These are phyloP conservation scores for Phalaenopsis equestris DNA, from an alignment of 106 monocot species.

Conservation along the genomic window DNA sequence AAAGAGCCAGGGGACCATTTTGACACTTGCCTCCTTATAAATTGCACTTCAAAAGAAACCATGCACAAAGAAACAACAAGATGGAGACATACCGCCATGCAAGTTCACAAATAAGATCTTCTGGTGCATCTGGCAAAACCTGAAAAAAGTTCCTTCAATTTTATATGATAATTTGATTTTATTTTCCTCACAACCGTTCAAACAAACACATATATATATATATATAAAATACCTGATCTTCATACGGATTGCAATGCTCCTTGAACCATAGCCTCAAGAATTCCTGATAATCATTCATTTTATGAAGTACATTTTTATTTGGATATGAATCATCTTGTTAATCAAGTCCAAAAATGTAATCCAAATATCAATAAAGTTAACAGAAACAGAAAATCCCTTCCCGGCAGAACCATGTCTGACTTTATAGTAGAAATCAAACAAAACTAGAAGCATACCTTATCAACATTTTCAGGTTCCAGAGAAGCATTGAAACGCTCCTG, in stretches of 20 bases:
- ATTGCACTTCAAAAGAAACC: background rate
- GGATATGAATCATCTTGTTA: background rate
- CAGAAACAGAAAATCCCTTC: background rate
- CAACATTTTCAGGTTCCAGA: constrained; percentile 97
- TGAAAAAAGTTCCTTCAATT: constrained; percentile 16
- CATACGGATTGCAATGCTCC: constrained; percentile 92
- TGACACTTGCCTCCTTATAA: background rate
- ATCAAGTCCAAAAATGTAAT: background rate
- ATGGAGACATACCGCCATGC: constrained; percentile 67
- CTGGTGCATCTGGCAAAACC: constrained; percentile 89
- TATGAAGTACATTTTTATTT: background rate
- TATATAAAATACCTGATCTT: constrained; percentile 55
- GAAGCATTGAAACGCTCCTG: constrained; percentile 52
- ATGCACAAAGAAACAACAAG: background rate
- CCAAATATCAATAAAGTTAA: background rate
- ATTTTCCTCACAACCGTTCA: background rate
- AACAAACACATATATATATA: background rate
- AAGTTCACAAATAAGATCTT: constrained; percentile 86
- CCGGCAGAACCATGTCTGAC: background rate
- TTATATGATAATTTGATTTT: background rate
- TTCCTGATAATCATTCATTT: constrained; percentile 32
- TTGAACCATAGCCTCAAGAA: constrained; percentile 95
- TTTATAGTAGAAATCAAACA: background rate
- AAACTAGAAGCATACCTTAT: constrained; percentile 53
- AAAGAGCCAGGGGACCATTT: too few relatives aligned